phyloP scores from a whole-genome alignment of 768 basidiomycete species.

The Mycena belliarum region DNA sequence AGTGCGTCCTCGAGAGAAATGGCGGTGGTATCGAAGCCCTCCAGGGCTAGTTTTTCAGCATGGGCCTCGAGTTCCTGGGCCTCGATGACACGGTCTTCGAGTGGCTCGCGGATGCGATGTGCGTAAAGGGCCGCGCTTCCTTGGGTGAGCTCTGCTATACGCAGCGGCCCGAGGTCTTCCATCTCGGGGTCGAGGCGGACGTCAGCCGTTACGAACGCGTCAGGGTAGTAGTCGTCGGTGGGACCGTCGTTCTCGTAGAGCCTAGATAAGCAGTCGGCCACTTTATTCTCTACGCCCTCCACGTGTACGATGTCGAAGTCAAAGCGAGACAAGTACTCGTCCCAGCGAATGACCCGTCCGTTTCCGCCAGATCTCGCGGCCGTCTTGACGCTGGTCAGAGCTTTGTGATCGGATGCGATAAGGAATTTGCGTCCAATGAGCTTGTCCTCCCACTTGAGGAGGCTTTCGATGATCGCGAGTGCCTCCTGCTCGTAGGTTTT shows the following conservation, averaged over 20 bases:
- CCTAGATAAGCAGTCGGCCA: not conserved
- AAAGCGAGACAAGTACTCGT: too few species aligned
- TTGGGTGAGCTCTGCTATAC: not conserved
- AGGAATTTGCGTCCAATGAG: too few species aligned
- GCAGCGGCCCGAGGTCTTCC: not conserved
- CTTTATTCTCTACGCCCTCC: not conserved
- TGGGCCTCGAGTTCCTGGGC: not conserved
- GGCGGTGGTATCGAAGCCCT: not conserved
- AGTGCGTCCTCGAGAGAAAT: not conserved
- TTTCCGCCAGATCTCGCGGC: too few species aligned
- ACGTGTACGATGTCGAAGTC: not conserved
- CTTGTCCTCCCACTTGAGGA: too few species aligned
- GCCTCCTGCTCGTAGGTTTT: conserved; percentile 23
- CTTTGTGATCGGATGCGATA: too few species aligned
- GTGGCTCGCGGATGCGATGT: not conserved
- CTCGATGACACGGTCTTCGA: not conserved
- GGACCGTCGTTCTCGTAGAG: not conserved
- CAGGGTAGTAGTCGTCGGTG: not conserved
- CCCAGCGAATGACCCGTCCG: too few species aligned
- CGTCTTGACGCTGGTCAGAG: too few species aligned
- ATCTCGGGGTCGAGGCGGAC: not conserved
- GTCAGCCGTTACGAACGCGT: not conserved
- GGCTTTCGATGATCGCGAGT: conserved; percentile 16
- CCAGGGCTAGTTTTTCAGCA: not conserved
- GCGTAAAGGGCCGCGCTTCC: not conserved